Evolutionary conservation across 768 basidiomycete species (phyloP).

Genomic region (Termitomyces sp.): DNA sequence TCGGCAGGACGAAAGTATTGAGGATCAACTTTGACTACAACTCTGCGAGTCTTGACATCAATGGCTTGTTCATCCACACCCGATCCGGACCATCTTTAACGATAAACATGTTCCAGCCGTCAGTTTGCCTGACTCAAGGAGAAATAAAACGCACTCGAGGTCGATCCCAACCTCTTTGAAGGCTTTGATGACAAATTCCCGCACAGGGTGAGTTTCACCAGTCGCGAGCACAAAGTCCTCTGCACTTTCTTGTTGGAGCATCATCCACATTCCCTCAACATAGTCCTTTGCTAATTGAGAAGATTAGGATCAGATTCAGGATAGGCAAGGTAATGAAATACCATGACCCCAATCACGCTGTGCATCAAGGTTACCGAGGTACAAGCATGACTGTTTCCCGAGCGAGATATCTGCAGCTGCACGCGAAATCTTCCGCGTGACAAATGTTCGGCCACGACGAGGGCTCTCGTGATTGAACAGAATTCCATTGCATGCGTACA

Average conservation of each 20-base stretch:
- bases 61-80: constrained; percentile 78
- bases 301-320: constrained; percentile 3
- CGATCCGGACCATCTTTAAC: constrained; percentile 64
- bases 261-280: constrained; percentile 97
- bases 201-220: constrained; percentile 92
- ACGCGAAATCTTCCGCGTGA: constrained; percentile 90
- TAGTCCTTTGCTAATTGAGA: constrained; percentile 66
- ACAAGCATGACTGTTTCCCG: constrained; percentile 86
- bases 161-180: constrained; percentile 65
- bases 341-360: constrained; percentile 98
- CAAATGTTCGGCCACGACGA: constrained; percentile 89
- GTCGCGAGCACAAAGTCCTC: constrained; percentile 95
- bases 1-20: constrained; percentile 93
- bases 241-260: constrained; percentile 81
- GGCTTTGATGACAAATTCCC: constrained; percentile 88
- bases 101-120: not conserved
- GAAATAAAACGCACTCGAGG: constrained; percentile 46
- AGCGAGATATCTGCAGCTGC: constrained; percentile 90
- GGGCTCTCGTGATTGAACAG: constrained; percentile 99
- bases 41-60: constrained; percentile 61
- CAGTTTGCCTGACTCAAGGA: not conserved
- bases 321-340: constrained; percentile 26
- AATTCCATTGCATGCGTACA: constrained; percentile 97
- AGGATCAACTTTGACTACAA: constrained; percentile 80
- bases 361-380: constrained; percentile 92